Evolutionary conservation across 305 asterid genomes (phyloP), one percentile per base, ranked within the genome.

Genomic region (Plantago rigida): DNA sequence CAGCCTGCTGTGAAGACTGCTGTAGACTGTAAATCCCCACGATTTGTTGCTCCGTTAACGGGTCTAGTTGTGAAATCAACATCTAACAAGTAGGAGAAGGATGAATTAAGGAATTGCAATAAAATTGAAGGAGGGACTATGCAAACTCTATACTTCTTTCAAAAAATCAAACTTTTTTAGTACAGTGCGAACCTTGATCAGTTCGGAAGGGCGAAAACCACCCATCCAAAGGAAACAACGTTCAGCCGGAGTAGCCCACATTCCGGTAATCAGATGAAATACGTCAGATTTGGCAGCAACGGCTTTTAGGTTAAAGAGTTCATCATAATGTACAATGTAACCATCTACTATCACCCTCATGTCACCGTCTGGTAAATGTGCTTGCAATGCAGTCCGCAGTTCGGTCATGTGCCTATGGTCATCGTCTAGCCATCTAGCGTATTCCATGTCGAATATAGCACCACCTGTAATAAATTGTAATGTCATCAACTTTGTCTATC

Each of bases 181-280:
- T 3, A 42, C 13, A 53, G 42, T 9, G 34, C 0, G 45, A 54
- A 84, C 99, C 95, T 92, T 92, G 77, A 86, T 89, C 9, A 92
- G 77, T 26, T 87, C 97, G 2, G 99, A 92, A 9, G 99, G 99
- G 29, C 94, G 74, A 67, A 92, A 92, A 45, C 99, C 97, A 0
- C 92, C 97, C 80, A 92, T 84, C 99, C 99, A 89, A 10, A 92
- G 91, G 56, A 92, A 92, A 66, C 97, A 89, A 0, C 96, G 88
- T 57, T 92, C 99, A 2, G 86, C 94, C 0, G 97, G 89, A 0
- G 92, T 80, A 11, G 87, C 65, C 99, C 99, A 92, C 86, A 87
- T 83, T 56, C 99, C 99, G 10, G 88, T 82, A 47, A 89, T 78
- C 65, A 89, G 77, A 76, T 92, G 96, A 73, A 92, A 85, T 45